phyloP scores from a whole-genome alignment of 106 monocot species.

The Acorus gramineus region DNA sequence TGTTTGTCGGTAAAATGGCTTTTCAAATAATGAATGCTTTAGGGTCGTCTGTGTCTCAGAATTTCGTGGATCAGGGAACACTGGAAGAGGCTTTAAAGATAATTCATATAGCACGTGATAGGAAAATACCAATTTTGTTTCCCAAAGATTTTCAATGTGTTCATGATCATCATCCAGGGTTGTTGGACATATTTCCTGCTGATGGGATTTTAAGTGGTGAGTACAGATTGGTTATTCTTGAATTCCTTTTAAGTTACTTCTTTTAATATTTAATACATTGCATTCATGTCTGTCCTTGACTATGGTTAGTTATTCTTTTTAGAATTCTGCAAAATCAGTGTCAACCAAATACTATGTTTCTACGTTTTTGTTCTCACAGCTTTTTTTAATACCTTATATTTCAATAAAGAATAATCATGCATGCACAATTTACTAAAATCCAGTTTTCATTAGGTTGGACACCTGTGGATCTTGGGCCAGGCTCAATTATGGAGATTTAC shows the following conservation, averaged over 20 bases:
- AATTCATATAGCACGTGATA: conserved; percentile 32
- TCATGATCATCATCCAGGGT: conserved; percentile 18
- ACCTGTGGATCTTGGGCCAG: conserved; percentile 76
- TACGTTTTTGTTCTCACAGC: no score
- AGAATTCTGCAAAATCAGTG: no score
- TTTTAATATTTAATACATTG: neutral
- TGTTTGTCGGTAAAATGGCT: conserved; percentile 67
- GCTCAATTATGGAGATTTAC: conserved; percentile 48
- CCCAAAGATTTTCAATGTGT: conserved; percentile 58
- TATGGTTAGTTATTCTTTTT: no score
- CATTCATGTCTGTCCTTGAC: neutral
- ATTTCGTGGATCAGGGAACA: conserved; percentile 41
- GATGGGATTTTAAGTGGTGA: conserved; percentile 50
- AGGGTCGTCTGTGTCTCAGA: conserved; percentile 37
- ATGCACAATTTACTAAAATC: neutral
- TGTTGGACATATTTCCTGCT: conserved; percentile 32
- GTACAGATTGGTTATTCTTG: neutral
- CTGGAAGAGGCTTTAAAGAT: conserved; percentile 43
- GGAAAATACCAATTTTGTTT: conserved; percentile 43
- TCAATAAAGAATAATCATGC: no score
- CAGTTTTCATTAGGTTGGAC: conserved; percentile 56
- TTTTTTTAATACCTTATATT: no score
- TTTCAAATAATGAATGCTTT: conserved; percentile 86
- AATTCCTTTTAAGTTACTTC: neutral
- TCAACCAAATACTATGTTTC: no score